Base-by-base conservation (phyloP, 371 early-diverging fungal species). In the Syncephalis fuscata region DNA sequence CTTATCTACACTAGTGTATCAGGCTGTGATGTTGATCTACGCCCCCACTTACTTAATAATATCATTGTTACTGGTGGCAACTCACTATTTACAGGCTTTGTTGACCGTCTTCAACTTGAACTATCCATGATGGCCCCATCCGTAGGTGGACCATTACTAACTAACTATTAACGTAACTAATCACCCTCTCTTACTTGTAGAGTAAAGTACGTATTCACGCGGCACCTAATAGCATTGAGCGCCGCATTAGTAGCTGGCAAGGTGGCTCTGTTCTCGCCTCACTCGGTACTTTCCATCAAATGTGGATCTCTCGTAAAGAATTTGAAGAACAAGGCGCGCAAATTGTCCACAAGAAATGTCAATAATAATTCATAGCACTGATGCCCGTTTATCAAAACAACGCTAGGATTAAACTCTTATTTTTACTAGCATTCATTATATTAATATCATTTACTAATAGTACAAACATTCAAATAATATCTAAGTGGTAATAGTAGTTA, bases 211-310 rank as follows among this genome's bases (percentile, higher is more conserved):
- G 82, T 61, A 63, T 92, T 44, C 76, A 81, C 58, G 82, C 86
- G 2, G 73, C 88, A 3, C 80, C 74, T 46, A 78, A 71, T 37
- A 67, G 75, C 20, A 66, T 71, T 20, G 98, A 97, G 62, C 78
- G 93, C 41, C 81, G 78, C 56, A 88, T 82, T 54, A 81, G 88
- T 22, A 73, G 86, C 41, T 97, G 98, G 98, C 73, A 93, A 32
- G 98, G 98, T 44, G 96, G 96, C 2, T 95, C 96, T 1, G 90
- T 95, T 47, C 65, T 97, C 40, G 82, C 92, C 0, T 92, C 93
- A 1, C 59, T 94, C 50, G 90, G 90, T 47, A 88, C 90, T 0
- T 97, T 97, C 72, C 92, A 94, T 58, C 94, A 91, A 64, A 70
- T 97, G 49, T 95, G 96, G 96, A 80, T 97, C 15, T 85, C 92